A percentile compares a stretch with the other conserved stretches of the same genome.
phyloP scores from a whole-genome alignment of 2,329 filamentous ascomycete species.

The Shiraia sp. region DNA sequence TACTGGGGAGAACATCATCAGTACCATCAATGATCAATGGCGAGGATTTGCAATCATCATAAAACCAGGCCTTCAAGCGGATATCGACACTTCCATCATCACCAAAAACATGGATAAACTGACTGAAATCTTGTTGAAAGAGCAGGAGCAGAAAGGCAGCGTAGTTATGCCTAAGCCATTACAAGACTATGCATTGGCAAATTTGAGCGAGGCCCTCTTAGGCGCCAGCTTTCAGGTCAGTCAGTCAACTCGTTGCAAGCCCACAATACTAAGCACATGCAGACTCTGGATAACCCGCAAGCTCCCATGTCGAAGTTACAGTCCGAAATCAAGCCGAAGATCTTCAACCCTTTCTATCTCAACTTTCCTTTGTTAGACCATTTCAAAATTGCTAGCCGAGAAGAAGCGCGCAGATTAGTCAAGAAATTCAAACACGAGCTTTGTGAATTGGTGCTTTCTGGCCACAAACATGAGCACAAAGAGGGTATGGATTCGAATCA shows the following conservation, averaged over 20 bases:
- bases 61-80: constrained; percentile 17
- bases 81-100: constrained; percentile 20
- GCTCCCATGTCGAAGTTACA: constrained; percentile 6
- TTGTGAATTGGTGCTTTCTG: constrained; percentile 5
- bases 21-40: constrained; percentile 18
- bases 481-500: constrained; percentile 5
- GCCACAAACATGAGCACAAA: constrained; percentile 10
- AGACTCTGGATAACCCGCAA: constrained; percentile 6
- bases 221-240: constrained; percentile 7
- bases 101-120: constrained; percentile 27
- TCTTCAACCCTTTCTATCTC: constrained; percentile 9
- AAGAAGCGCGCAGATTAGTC: constrained; percentile 9
- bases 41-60: constrained; percentile 14
- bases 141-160: constrained; percentile 14
- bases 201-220: constrained; percentile 27
- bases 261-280: neutral
- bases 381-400: constrained; percentile 12
- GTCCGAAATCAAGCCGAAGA: constrained; percentile 8
- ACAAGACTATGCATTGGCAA: constrained; percentile 39
- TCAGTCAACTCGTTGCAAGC: neutral
- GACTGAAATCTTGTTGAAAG: constrained; percentile 22
- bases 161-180: constrained; percentile 29
- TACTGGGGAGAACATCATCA: constrained; percentile 25
- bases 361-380: constrained; percentile 9
- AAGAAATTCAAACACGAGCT: constrained; percentile 13